These are phyloP conservation scores for Posidonia australis DNA, from an alignment of 106 monocot genomes.

Conservation along the genomic window DNA sequence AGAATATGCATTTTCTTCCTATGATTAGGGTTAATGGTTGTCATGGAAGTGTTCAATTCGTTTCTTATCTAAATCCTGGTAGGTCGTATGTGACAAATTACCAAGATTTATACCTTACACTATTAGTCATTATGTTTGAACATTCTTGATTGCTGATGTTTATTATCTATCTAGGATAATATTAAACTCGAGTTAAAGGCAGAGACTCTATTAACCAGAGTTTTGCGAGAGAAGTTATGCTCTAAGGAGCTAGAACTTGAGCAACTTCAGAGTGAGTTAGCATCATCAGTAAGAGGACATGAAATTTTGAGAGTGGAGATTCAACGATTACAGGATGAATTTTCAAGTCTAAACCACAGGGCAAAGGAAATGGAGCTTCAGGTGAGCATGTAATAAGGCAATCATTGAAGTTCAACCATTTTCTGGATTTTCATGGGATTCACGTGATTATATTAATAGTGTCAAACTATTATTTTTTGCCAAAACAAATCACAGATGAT, in stretches of 20 bases:
- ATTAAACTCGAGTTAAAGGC: constrained; percentile 55
- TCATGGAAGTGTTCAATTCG: background rate
- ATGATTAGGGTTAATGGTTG: background rate
- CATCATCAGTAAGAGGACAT: constrained; percentile 41
- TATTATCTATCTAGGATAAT: constrained; percentile 36
- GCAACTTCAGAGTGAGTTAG: constrained; percentile 48
- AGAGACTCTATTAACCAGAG: constrained; percentile 48
- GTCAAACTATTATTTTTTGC: background rate
- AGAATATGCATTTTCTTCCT: no score
- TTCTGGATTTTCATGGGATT: background rate
- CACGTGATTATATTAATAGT: background rate
- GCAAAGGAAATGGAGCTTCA: constrained; percentile 52
- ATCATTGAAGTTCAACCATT: background rate
- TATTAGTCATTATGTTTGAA: background rate
- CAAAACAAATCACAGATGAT: constrained; percentile 34
- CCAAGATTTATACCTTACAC: background rate
- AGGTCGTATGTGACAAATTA: background rate
- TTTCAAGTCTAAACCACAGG: constrained; percentile 56
- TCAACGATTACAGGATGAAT: constrained; percentile 47
- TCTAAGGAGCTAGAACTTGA: constrained; percentile 58
- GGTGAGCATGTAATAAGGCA: constrained; percentile 26
- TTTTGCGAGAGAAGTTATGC: constrained; percentile 50
- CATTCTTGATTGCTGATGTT: background rate
- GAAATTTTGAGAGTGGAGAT: constrained; percentile 41
- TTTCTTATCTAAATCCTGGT: background rate